Conservation (phyloP, 805 yeast species). For the Teunomyces funiuensis region DNA sequence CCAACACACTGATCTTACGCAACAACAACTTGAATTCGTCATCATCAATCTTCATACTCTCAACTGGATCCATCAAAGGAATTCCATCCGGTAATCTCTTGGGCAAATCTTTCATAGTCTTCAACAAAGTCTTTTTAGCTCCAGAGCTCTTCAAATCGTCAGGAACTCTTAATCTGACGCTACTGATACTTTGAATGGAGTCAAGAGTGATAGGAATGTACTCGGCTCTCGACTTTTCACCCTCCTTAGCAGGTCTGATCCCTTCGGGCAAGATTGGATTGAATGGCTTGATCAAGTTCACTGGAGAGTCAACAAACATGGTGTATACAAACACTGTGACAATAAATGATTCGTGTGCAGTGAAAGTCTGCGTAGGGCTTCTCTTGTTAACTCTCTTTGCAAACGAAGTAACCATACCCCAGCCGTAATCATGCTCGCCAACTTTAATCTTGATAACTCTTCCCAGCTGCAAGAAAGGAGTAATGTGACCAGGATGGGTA, state of each 20-base stretch:
- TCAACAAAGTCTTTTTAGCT: constrained; percentile 61
- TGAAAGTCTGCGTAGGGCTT: constrained; percentile 53
- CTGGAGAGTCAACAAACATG: constrained; percentile 82
- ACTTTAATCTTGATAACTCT: constrained; percentile 72
- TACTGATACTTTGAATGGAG: constrained; percentile 73
- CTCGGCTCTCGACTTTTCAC: constrained; percentile 71
- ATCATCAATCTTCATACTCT: constrained; percentile 89
- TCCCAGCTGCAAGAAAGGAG: constrained; percentile 87
- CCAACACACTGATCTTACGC: constrained; percentile 79
- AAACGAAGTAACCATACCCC: constrained; percentile 87
- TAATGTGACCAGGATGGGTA: constrained; percentile 85
- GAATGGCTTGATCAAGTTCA: constrained; percentile 71
- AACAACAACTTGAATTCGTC: constrained; percentile 68
- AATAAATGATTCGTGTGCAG: constrained; percentile 87
- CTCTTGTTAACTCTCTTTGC: constrained; percentile 68
- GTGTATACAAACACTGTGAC: constrained; percentile 80
- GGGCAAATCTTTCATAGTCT: constrained; percentile 76
- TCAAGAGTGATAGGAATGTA: constrained; percentile 82
- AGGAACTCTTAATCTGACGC: constrained; percentile 79
- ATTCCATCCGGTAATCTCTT: constrained; percentile 87
- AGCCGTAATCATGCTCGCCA: constrained; percentile 75
- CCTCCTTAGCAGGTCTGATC: constrained; percentile 75
- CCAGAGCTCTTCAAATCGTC: constrained; percentile 59
- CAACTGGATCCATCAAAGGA: constrained; percentile 88
- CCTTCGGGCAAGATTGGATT: constrained; percentile 84